These are phyloP conservation scores for Penicillium sp. DNA, from an alignment of 2,329 filamentous ascomycete species.

Conservation along the genomic window DNA sequence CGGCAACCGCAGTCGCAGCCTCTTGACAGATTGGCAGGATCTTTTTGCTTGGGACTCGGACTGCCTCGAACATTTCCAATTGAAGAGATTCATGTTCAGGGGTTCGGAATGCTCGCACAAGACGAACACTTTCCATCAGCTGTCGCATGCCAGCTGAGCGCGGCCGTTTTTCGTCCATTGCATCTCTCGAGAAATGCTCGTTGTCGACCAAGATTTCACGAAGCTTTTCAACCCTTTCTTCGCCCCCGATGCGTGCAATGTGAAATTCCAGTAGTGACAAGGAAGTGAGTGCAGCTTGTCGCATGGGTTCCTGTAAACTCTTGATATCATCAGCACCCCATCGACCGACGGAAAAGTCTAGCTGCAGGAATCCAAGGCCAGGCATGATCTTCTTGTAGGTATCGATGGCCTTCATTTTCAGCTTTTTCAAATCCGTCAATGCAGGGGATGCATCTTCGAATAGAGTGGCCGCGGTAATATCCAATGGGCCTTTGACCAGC, in stretches of 20 bases:
- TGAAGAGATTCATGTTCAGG: slow-evolving; percentile 38
- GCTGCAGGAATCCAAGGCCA: slow-evolving; percentile 45
- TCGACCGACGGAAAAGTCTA: slow-evolving; percentile 49
- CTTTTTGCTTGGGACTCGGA: slow-evolving; percentile 29
- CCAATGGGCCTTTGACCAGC: slow-evolving; percentile 31
- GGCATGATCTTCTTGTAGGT: slow-evolving; percentile 43
- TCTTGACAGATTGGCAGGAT: slow-evolving; percentile 31
- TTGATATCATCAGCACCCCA: slow-evolving; percentile 50
- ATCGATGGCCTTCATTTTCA: slow-evolving; percentile 36
- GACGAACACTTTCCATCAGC: slow-evolving; percentile 31
- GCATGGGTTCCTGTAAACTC: slow-evolving; percentile 37
- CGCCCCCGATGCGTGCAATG: slow-evolving; percentile 31
- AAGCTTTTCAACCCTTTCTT: slow-evolving; percentile 19
- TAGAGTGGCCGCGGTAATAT: slow-evolving; percentile 27
- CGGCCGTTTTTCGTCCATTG: slow-evolving; percentile 12
- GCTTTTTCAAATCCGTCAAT: slow-evolving; percentile 25
- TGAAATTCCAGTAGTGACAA: slow-evolving; percentile 48
- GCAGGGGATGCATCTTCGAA: slow-evolving; percentile 17
- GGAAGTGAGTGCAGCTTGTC: slow-evolving; percentile 36
- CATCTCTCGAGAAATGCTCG: not conserved
- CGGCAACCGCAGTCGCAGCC: slow-evolving; percentile 19
- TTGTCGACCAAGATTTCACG: slow-evolving; percentile 9
- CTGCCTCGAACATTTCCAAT: slow-evolving; percentile 32
- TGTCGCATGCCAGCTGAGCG: slow-evolving; percentile 33
- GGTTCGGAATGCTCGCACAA: slow-evolving; percentile 41